phyloP scores from a whole-genome alignment of 352 stramenopile species.

The Phytopythium litorale region DNA sequence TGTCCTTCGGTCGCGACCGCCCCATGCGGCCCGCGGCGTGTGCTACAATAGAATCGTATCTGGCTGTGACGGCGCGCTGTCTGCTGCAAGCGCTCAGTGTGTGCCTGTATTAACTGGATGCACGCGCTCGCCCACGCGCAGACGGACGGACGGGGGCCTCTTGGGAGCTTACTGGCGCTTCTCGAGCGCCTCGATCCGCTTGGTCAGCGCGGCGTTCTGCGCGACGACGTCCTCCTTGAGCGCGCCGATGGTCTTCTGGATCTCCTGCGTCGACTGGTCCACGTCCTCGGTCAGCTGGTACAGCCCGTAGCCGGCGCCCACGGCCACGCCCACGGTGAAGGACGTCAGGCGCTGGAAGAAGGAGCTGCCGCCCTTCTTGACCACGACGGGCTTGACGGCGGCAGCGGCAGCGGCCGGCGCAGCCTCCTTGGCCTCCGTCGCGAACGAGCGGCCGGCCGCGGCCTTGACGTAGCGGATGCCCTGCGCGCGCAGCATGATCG shows the following conservation, averaged over 20 bases:
- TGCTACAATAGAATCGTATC: neutral
- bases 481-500: slow-evolving; percentile 28
- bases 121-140: neutral
- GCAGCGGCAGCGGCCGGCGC: neutral
- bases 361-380: slow-evolving; percentile 55
- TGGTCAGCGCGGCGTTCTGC: slow-evolving; percentile 64
- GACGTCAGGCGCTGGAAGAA: slow-evolving; percentile 68
- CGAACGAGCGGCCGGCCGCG: slow-evolving; percentile 35
- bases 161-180: slow-evolving; percentile 42
- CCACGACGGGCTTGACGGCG: slow-evolving; percentile 23
- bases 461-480: slow-evolving; percentile 11
- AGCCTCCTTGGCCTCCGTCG: slow-evolving; percentile 53
- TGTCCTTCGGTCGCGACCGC: neutral
- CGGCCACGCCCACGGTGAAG: slow-evolving; percentile 63
- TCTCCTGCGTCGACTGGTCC: slow-evolving; percentile 63
- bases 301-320: slow-evolving; percentile 58
- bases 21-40: neutral
- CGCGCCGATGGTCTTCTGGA: slow-evolving; percentile 53
- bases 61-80: neutral
- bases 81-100: neutral
- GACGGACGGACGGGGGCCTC: neutral
- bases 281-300: slow-evolving; percentile 74
- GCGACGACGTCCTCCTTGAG: slow-evolving; percentile 70
- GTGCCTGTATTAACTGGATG: slow-evolving; percentile 1
- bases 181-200: slow-evolving; percentile 74